Evolutionary conservation across 2,329 filamentous ascomycete genomes (phyloP), one percentile per base, ranked within the genome.

Genomic region (Claviceps capensis): DNA sequence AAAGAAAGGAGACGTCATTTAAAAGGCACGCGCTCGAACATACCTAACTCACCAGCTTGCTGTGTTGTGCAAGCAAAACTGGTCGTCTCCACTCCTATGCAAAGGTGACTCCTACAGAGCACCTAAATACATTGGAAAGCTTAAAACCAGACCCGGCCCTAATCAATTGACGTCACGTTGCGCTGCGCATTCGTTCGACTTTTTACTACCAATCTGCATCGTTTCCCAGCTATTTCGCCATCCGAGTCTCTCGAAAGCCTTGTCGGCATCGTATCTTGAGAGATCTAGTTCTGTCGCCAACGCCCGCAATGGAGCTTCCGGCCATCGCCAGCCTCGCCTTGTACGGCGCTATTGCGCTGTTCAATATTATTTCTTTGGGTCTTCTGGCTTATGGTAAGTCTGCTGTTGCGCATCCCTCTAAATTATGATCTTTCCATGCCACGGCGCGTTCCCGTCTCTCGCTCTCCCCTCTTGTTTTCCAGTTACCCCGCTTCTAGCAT

Each of bases 381-480:
- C 53, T 55, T 9, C 48, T 55, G 3, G 48, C 46, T 23, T 52
- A 53, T 17, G 52, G 53, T 53, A 55, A 13, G 53, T 50, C 19
- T 34, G 5, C 9, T 41, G 8, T 41, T 19, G 26, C 26, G 26
- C 8, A 30, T 30, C 26, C 26, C 26, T 30, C 8, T 30, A 8
- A 30, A 26, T 26, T 7, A 26, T 26, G 6, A 26, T 46, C 6
- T 36, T 17, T 36, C 11, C 16, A 6, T 11, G 5, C 5, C 7
- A 26, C 50, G 26, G 8, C 26, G 7, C 26, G 26, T 30, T 3
- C 26, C 26, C 2, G 3, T 4, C 26, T 30, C 26, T 1, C 8
- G 26, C 26, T 30, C 26, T 9, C 26, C 3, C 3, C 26, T 30
- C 8, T 30, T 30, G 8, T 9, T 30, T 30, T 30, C 26, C 26